These are phyloP conservation scores for Luffa aegyptiaca DNA, from an alignment of 306 rosid species.

Conservation along the genomic window DNA sequence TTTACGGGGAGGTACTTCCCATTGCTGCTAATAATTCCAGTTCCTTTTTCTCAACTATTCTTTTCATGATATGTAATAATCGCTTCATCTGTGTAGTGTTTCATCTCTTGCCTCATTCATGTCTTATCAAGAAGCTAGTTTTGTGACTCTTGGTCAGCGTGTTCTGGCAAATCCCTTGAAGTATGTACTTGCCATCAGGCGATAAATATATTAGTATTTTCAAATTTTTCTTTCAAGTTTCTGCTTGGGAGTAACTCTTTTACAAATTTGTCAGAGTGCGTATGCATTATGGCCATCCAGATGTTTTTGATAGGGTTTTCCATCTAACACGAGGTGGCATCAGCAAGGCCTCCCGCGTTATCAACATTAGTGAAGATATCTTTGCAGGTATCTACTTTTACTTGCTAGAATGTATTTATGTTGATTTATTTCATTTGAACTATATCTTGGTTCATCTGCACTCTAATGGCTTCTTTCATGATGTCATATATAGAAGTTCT, in stretches of 20 bases:
- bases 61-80: neutral
- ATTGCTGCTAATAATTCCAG: neutral
- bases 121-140: constrained; percentile 88
- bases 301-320: constrained; percentile 88
- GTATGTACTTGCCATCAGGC: constrained; percentile 30
- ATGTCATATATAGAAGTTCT: neutral
- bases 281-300: constrained; percentile 98
- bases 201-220: constrained; percentile 10
- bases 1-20: constrained; percentile 75
- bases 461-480: neutral
- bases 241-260: constrained; percentile 2
- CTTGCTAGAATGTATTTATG: neutral
- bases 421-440: neutral
- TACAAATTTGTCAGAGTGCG: constrained; percentile 54
- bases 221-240: neutral
- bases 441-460: neutral
- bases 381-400: constrained; percentile 44
- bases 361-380: constrained; percentile 90
- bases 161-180: constrained; percentile 89
- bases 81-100: constrained; percentile 47
- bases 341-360: constrained; percentile 92
- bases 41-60: neutral
- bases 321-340: constrained; percentile 95
- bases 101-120: constrained; percentile 87
- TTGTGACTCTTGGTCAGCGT: constrained; percentile 95